Evolutionary conservation across 805 yeast species (phyloP), one percentile per base, ranked within the genome.

Genomic region (Zygosaccharomyces pseudorouxii): DNA sequence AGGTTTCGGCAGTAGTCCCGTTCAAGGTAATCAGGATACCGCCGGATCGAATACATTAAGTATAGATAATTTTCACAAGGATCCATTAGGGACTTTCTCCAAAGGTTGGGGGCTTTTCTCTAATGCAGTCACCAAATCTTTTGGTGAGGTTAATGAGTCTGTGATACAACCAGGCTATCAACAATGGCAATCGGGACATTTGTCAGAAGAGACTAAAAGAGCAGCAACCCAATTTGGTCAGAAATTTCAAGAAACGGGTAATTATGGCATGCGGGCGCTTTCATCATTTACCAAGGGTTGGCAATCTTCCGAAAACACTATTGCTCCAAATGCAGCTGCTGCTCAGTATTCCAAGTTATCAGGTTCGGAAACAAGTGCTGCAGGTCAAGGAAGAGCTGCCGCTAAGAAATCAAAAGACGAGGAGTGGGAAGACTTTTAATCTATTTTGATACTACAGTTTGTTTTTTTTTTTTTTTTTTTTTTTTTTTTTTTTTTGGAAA

Each of bases 211-310:
- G 62, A 93, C 98, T 4, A 81, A 78, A 54, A 80, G 89, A 57
- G 98, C 98, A n/a, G 87, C 95, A 78, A 84, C 88, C 50, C 97
- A 93, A 72, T 93, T 92, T 71, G 97, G 97, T 42, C 95, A 87
- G 64, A 89, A 82, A 62, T 86, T 92, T 71, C 95, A 86, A 65
- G 95, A 89, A 55, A 88, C 97, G 0, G 86, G 95, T 29, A 77
- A 74, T 51, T 81, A 80, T 55, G 87, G 95, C 23, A 81, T 80
- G 46, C 84, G 82, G 54, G 81, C 84, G n/a, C 76, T 79, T 59
- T 76, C 74, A 52, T 71, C 73, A 14, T 80, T 82, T 61, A 82
- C 89, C 2, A 75, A 64, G 56, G 64, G 68, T 56, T 53, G 67
- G 22, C 67, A 67, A 43, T 62, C 60, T 14, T 69, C 73, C 62